These are phyloP conservation scores for Kurtzmaniella cleridarum DNA, from an alignment of 805 yeast species.

Conservation along the genomic window DNA sequence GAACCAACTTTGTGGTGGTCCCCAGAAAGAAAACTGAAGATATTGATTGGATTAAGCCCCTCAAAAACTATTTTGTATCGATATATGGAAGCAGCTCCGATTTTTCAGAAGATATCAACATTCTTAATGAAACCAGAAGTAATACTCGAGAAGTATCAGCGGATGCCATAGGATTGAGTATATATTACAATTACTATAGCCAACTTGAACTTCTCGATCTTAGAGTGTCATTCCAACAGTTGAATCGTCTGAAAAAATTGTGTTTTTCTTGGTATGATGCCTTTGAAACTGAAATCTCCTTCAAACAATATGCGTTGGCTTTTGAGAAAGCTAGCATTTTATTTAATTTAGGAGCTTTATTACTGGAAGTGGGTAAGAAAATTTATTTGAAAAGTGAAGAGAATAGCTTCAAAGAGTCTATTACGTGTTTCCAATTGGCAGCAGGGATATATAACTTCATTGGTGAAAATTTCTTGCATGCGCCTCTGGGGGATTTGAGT, in stretches of 20 bases:
- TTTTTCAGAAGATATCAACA: conserved; percentile 49
- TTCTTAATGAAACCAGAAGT: conserved; percentile 54
- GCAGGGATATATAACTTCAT: conserved; percentile 73
- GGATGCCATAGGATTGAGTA: conserved; percentile 42
- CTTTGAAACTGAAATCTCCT: conserved; percentile 39
- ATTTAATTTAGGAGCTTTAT: conserved; percentile 68
- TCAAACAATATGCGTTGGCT: conserved; percentile 74
- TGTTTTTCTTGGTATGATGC: conserved; percentile 82
- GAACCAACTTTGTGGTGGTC: conserved; percentile 18
- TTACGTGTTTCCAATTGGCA: conserved; percentile 62
- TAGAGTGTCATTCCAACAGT: conserved; percentile 63
- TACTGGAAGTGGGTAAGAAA: conserved; percentile 45
- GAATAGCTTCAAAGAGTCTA: conserved; percentile 51
- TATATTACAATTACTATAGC: conserved; percentile 67
- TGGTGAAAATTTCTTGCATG: conserved; percentile 78
- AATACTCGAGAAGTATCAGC: conserved; percentile 50
- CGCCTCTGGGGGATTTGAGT: conserved; percentile 75
- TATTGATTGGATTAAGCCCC: conserved; percentile 61
- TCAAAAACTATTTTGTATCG: conserved; percentile 51
- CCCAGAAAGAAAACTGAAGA: conserved; percentile 46
- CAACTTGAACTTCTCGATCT: conserved; percentile 76
- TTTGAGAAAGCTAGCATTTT: conserved; percentile 85
- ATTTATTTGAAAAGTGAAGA: conserved; percentile 29
- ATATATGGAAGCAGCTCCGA: conserved; percentile 60
- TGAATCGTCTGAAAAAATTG: conserved; percentile 38